phyloP scores from a whole-genome alignment of 2,329 filamentous ascomycete species.

The Cladosporium oxysporum region DNA sequence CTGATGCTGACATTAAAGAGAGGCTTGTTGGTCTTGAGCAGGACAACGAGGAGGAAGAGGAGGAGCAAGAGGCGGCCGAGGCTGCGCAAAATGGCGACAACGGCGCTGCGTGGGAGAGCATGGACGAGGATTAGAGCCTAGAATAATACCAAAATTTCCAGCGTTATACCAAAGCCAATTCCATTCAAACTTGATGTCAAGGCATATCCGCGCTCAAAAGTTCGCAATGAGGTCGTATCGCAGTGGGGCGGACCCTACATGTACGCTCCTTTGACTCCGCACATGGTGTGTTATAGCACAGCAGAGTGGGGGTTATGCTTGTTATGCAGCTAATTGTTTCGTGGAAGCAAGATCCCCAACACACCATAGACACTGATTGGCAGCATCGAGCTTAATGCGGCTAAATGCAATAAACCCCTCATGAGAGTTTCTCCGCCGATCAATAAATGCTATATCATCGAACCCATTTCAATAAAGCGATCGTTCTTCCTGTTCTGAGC shows the following conservation, averaged over 20 bases:
- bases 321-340: neutral
- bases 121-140: constrained; percentile 38
- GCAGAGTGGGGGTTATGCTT: neutral
- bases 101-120: constrained; percentile 38
- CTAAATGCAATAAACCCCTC: constrained; percentile 1
- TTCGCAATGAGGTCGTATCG: neutral
- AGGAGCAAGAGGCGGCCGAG: constrained; percentile 59
- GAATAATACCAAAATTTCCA: constrained; percentile 1
- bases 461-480: neutral
- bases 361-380: neutral
- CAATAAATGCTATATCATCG: neutral
- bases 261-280: neutral
- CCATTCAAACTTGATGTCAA: neutral
- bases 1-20: constrained; percentile 67
- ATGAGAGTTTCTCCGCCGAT: neutral
- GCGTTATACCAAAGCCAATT: neutral
- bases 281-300: neutral
- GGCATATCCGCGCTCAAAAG: neutral
- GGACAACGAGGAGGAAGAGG: constrained; percentile 64
- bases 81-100: constrained; percentile 46
- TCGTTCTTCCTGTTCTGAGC: neutral
- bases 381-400: neutral
- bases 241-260: neutral
- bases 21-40: constrained; percentile 73
- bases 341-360: neutral